A percentile compares a stretch with the other conserved stretches of the same genome.
Conservation (phyloP, 2,329 filamentous ascomycete genomes). For the Talaromyces sp. region DNA sequence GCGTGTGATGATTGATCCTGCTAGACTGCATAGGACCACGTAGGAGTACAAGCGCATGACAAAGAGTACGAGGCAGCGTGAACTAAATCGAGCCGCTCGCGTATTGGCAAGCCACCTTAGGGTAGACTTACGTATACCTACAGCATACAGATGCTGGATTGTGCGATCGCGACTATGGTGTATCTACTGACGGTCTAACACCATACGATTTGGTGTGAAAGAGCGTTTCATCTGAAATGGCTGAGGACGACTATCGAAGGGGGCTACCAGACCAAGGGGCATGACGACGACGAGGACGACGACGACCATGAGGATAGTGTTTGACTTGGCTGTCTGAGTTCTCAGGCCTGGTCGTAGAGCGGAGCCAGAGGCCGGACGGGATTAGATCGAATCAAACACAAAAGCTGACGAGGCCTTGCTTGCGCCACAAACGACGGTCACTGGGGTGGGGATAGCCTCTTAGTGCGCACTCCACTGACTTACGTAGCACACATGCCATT, state of each 20-base stretch:
- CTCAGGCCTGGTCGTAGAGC: background rate
- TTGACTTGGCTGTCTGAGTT: background rate
- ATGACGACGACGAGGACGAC: background rate
- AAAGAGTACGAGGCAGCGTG: background rate
- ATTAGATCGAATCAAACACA: background rate
- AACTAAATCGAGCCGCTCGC: background rate
- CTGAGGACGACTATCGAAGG: background rate
- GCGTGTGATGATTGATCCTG: background rate
- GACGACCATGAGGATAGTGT: background rate
- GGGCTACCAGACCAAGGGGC: background rate
- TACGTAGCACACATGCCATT: background rate
- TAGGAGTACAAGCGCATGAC: conserved; percentile 8
- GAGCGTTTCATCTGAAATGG: background rate
- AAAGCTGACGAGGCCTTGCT: conserved; percentile 15
- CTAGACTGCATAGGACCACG: background rate
- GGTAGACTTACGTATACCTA: conserved; percentile 13
- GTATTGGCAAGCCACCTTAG: conserved; percentile 11
- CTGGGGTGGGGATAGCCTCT: background rate
- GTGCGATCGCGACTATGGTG: background rate
- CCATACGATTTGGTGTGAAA: background rate
- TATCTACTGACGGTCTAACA: background rate
- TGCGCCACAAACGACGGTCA: conserved; percentile 9
- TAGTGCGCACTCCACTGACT: background rate
- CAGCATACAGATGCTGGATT: background rate
- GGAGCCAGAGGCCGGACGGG: background rate